Evolutionary conservation across 208 protist species (phyloP), one percentile per base, ranked within the genome.

Genomic region (Trypanosomatidae sp.): DNA sequence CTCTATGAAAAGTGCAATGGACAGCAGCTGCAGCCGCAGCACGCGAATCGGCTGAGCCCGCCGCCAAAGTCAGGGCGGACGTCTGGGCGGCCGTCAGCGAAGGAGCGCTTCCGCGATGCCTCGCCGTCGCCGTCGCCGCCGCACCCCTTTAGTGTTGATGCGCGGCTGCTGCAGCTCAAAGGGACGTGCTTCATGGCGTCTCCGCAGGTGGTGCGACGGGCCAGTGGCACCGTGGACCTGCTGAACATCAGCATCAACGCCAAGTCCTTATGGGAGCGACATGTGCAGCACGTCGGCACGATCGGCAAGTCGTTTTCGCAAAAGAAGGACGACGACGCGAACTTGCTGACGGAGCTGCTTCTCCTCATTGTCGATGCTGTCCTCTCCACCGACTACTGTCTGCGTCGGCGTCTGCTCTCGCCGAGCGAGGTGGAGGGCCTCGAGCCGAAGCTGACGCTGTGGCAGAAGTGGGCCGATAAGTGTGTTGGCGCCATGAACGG

Each of bases 301-400:
- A 55, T 59, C 28, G 60, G 67, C 0, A 66, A 65, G 60, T 41
- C 62, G 3, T 79, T 74, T 36, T 66, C 41, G n/a, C n/a, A n/a
- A 19, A 43, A 73, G 47, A 79, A 74, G 47, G 69, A 50, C 47
- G 69, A 56, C 2, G 58, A 71, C 41, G 66, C 59, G n/a, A 74
- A 60, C 49, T 17, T 74, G 50, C 67, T 79, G n/a, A n/a, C n/a
- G n/a, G 19, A 52, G 19, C 56, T 84, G 12, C 77, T 85, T 2
- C 69, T 90, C 0, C 69, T 85, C 13, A 78, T 91, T 30, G 58
- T 91, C 3, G 86, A 91, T 69, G 83, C 83, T 22, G 67, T 88
- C 17, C 46, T 87, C 6, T 73, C 85, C 1, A 85, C 81, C 12
- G 84, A 91, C 56, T 89, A 81, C 55, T 84, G 76, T 41, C 12